These are phyloP conservation scores for Sugiyamaella valdiviana DNA, from an alignment of 805 yeast genomes.

Conservation along the genomic window DNA sequence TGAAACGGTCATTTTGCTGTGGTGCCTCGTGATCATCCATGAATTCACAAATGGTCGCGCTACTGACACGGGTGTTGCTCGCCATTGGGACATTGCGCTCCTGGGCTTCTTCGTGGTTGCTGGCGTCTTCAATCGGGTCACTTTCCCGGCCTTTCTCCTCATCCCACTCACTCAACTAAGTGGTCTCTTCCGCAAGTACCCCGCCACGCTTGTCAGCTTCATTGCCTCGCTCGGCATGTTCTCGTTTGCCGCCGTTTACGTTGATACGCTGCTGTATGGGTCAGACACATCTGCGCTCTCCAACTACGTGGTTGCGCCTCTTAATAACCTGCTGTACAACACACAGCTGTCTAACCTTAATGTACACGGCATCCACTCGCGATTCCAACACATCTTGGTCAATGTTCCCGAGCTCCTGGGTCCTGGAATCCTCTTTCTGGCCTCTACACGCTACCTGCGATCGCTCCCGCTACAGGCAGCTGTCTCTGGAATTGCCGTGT, in stretches of 20 bases:
- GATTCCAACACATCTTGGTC: slow-evolving; percentile 63
- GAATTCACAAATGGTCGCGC: slow-evolving; percentile 26
- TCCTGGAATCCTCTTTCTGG: slow-evolving; percentile 53
- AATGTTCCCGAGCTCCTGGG: slow-evolving; percentile 81
- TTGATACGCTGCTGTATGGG: slow-evolving; percentile 50
- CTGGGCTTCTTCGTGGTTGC: slow-evolving; percentile 49
- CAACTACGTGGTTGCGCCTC: slow-evolving; percentile 56
- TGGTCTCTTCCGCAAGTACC: slow-evolving; percentile 37
- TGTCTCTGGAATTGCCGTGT: slow-evolving; percentile 50
- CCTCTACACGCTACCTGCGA: slow-evolving; percentile 36
- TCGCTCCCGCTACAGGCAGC: slow-evolving; percentile 57
- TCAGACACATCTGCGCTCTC: slow-evolving; percentile 1
- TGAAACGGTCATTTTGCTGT: slow-evolving; percentile 51
- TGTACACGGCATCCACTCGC: slow-evolving; percentile 77
- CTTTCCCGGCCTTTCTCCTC: slow-evolving; percentile 69
- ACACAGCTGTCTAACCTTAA: slow-evolving; percentile 51
- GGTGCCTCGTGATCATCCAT: slow-evolving; percentile 46
- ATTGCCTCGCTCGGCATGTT: slow-evolving; percentile 34
- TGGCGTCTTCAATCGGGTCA: slow-evolving; percentile 80
- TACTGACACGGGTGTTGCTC: slow-evolving; percentile 20
- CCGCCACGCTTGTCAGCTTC: slow-evolving; percentile 31
- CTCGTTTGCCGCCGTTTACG: slow-evolving; percentile 35
- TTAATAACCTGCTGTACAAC: slow-evolving; percentile 73
- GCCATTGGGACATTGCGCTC: slow-evolving; percentile 35
- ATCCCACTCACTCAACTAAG: slow-evolving; percentile 51